Base-by-base conservation (phyloP, 75 land plant species). In the Ceratopteris richardii region DNA sequence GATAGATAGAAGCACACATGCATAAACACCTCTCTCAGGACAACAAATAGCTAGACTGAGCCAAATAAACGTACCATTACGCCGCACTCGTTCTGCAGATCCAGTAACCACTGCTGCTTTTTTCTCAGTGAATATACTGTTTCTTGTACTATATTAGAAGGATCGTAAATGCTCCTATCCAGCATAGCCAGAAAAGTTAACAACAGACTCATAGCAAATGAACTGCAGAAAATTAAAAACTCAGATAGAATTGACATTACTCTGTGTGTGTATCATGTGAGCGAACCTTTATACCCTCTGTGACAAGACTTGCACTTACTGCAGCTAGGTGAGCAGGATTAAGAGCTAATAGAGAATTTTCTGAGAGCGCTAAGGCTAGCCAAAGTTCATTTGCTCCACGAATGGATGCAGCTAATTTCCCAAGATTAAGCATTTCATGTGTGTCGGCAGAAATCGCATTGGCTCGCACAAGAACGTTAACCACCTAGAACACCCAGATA, bases 371-470 rank as follows among this genome's bases (percentile, higher is more conserved):
- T 76, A 89, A 82, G 16, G 98, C 87, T 56, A 93, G 64, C 98
- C 98, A 93, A 0, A 93, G 83, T 66, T 93, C 98, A 73, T 93
- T 93, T 60, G 62, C 81, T 53, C 98, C 98, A 31, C 98, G 68
- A n/a, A 82, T 77, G 42, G 90, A 78, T 31, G 90, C 72, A 51
- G 98, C 96, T 43, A 83, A 80, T 83, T 89, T 82, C 30, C 98
- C 98, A 44, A 93, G 73, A 1, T 96, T 80, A 54, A 80, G 76
- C 53, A 89, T 82, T 26, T 76, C 58, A 31, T 85, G 79, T 10
- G 85, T 77, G 39, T 79, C 79, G 40, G 79, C 65, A 54, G 82
- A 79, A 31, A 93, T 47, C 62, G 98, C 96, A 61, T 85, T 74
- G 22, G 66, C 72, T 64, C 71, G 90, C 48, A 89, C 83, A 60